These are phyloP conservation scores for Favolaschia claudopus DNA, from an alignment of 768 basidiomycete genomes.

Conservation along the genomic window DNA sequence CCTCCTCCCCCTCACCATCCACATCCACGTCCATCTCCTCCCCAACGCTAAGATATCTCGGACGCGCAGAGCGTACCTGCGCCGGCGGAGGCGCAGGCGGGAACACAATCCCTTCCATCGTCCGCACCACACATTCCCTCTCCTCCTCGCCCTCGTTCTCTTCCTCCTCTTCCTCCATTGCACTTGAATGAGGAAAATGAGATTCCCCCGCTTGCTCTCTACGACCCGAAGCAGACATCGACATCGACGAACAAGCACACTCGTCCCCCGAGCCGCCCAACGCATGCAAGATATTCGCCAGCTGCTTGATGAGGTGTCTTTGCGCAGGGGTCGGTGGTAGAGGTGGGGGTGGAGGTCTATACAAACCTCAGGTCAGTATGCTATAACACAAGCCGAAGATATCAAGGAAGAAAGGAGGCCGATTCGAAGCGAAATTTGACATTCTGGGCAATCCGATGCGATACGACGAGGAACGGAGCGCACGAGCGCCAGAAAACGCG, in stretches of 20 bases:
- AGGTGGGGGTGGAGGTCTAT: too few relatives aligned
- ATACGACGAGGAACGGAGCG: too few relatives aligned
- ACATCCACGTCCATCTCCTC: conserved; percentile 22
- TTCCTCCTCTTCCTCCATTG: neutral
- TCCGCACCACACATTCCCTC: conserved; percentile 10
- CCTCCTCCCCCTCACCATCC: conserved; percentile 21
- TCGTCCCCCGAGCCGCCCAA: conserved; percentile 64
- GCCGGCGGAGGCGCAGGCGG: conserved; percentile 4
- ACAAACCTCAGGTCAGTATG: too few relatives aligned
- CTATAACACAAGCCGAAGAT: too few relatives aligned
- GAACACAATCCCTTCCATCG: conserved; percentile 29
- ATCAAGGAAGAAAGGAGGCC: too few relatives aligned
- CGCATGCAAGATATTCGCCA: conserved; percentile 74
- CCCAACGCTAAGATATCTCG: neutral
- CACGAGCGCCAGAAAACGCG: too few relatives aligned
- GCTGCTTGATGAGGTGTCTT: conserved; percentile 65
- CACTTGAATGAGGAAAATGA: neutral
- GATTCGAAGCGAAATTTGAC: too few relatives aligned
- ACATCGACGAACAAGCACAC: conserved; percentile 66
- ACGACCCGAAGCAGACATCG: too few relatives aligned
- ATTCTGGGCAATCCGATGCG: too few relatives aligned
- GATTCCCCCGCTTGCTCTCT: too few relatives aligned
- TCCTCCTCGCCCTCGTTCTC: conserved; percentile 4
- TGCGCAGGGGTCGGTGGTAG: conserved; percentile 53
- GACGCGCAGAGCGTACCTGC: neutral